Conservation (phyloP, 2,329 filamentous ascomycete genomes). For the Lasiodiplodia sp. region DNA sequence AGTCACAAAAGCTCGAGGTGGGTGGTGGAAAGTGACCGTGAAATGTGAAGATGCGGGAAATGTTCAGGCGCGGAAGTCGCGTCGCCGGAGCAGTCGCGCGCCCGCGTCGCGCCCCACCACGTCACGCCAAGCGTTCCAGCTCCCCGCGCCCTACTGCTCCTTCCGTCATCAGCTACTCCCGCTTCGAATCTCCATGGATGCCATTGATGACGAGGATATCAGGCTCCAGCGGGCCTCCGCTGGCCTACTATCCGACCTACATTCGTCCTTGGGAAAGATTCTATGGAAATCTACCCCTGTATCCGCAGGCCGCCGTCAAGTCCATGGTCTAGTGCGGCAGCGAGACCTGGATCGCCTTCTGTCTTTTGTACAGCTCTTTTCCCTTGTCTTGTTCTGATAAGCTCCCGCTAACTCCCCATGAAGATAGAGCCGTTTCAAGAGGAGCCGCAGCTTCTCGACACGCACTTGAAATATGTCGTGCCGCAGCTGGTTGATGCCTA, state of each 20-base stretch:
- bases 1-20: background rate
- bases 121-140: slow-evolving; percentile 20
- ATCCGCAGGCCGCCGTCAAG: slow-evolving; percentile 34
- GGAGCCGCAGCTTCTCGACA: slow-evolving; percentile 90
- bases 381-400: slow-evolving; percentile 15
- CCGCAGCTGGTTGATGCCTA: slow-evolving; percentile 79
- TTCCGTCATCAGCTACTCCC: background rate
- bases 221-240: slow-evolving; percentile 53
- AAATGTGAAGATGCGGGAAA: slow-evolving; percentile 15
- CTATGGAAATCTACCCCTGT: slow-evolving; percentile 45
- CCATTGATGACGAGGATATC: slow-evolving; percentile 55
- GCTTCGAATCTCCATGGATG: slow-evolving; percentile 38
- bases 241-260: slow-evolving; percentile 41
- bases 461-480: slow-evolving; percentile 78
- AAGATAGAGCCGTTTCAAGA: slow-evolving; percentile 90
- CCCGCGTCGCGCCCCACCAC: slow-evolving; percentile 26
- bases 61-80: slow-evolving; percentile 21
- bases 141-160: background rate
- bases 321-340: slow-evolving; percentile 48
- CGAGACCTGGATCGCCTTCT: slow-evolving; percentile 51
- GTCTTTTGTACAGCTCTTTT: slow-evolving; percentile 36
- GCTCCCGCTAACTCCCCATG: background rate
- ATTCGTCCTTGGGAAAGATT: slow-evolving; percentile 43
- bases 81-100: slow-evolving; percentile 15
- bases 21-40: background rate